phyloP scores from a whole-genome alignment of 164 flowering plant species.

The Stephania japonica region DNA sequence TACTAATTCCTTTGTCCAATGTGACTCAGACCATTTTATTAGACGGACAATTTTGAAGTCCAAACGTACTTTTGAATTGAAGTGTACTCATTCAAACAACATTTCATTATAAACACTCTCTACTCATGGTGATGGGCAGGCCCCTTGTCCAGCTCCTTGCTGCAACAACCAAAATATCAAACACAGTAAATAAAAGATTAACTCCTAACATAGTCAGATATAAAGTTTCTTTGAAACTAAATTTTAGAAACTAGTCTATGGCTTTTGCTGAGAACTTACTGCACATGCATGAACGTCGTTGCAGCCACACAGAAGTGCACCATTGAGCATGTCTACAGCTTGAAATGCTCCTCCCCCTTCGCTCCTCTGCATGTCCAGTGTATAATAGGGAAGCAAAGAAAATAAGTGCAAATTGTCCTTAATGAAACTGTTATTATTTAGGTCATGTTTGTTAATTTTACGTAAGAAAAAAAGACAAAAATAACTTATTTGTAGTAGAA shows the following conservation, averaged over 20 bases:
- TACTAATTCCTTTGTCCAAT: background rate
- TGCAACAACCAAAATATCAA: slow-evolving; percentile 10
- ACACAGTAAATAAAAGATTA: background rate
- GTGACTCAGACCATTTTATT: background rate
- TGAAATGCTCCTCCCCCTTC: slow-evolving; percentile 84
- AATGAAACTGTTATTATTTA: no score
- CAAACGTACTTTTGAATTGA: background rate
- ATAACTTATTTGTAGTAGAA: no score
- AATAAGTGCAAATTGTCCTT: no score
- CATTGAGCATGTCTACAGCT: slow-evolving; percentile 69
- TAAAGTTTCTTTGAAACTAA: background rate
- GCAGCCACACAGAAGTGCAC: slow-evolving; percentile 63
- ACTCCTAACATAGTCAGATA: background rate
- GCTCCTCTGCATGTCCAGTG: slow-evolving; percentile 47
- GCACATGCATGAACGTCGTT: slow-evolving; percentile 63
- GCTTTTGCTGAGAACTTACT: slow-evolving; percentile 31
- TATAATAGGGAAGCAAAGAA: no score
- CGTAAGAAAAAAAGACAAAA: no score
- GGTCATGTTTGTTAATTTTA: no score
- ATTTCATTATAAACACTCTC: background rate
- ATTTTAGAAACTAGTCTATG: background rate
- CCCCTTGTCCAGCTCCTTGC: slow-evolving; percentile 24
- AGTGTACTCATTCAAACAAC: background rate
- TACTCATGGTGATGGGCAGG: slow-evolving; percentile 19
- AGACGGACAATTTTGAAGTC: background rate